Conservation (phyloP, 2,329 filamentous ascomycete genomes). For the Fusarium avenaceum region DNA sequence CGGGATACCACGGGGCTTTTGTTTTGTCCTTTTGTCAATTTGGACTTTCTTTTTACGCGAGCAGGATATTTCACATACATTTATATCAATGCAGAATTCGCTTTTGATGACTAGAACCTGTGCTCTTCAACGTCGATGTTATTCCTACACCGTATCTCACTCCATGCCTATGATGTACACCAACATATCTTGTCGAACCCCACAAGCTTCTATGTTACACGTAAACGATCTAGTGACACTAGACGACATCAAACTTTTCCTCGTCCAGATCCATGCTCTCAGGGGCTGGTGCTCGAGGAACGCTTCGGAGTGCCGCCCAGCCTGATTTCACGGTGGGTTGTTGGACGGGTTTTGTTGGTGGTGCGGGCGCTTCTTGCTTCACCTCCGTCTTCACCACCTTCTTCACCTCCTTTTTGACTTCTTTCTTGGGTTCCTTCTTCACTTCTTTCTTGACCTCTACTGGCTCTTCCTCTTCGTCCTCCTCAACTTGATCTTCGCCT, state of each 20-base stretch:
- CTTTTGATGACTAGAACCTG: background rate
- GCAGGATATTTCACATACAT: background rate
- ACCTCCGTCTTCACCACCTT: background rate
- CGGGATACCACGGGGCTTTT: constrained; percentile 22
- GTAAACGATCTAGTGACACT: background rate
- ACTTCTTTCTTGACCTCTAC: constrained; percentile 41
- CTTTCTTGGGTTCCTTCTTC: constrained; percentile 15
- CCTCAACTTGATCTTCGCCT: constrained; percentile 37
- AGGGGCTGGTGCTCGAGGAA: constrained; percentile 35
- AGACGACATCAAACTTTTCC: constrained; percentile 53
- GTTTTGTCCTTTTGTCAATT: background rate
- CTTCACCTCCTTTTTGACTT: background rate
- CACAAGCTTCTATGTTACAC: constrained; percentile 28
- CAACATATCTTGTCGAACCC: background rate
- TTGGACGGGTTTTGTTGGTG: constrained; percentile 16
- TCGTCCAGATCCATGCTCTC: constrained; percentile 53
- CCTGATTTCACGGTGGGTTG: constrained; percentile 47
- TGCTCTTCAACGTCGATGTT: background rate
- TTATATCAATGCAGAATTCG: background rate
- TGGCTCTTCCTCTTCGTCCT: constrained; percentile 42
- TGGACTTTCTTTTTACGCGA: background rate
- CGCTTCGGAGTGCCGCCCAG: constrained; percentile 51
- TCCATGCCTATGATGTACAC: constrained; percentile 3
- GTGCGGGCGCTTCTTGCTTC: constrained; percentile 11
- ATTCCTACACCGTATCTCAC: background rate